phyloP scores from a whole-genome alignment of 441 rosid species.

The Erodium trifolium region DNA sequence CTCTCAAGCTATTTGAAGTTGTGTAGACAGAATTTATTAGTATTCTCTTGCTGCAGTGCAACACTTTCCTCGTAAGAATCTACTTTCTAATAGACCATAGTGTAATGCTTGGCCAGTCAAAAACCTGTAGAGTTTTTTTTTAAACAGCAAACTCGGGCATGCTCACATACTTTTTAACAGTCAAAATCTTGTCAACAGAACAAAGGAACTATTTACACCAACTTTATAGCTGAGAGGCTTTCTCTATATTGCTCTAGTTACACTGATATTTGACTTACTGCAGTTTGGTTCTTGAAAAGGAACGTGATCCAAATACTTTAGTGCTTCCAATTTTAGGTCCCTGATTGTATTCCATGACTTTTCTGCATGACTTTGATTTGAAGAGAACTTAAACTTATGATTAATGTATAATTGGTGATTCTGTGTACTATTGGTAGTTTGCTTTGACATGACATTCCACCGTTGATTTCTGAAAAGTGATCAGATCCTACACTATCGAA shows the following conservation, averaged over 20 bases:
- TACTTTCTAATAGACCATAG: neutral
- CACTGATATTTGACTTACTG: slow-evolving; percentile 5
- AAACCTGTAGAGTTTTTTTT: neutral
- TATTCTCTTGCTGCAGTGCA: neutral
- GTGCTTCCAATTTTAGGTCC: neutral
- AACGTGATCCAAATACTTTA: neutral
- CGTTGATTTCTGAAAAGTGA: neutral
- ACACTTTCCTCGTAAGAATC: neutral
- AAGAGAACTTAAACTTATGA: neutral
- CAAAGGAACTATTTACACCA: neutral
- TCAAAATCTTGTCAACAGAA: neutral
- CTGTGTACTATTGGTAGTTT: neutral
- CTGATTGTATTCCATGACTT: neutral
- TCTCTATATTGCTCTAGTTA: neutral
- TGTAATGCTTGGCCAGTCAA: neutral
- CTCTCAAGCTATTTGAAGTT: slow-evolving; percentile 1
- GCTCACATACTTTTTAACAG: neutral
- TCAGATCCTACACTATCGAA: neutral
- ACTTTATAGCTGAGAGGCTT: neutral
- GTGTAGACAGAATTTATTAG: slow-evolving; percentile 4
- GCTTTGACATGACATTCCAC: slow-evolving; percentile 1
- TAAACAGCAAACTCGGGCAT: neutral
- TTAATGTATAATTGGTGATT: neutral
- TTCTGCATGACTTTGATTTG: neutral
- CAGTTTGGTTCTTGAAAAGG: neutral